Percentiles rank a stretch among this genome's conserved stretches.
These are phyloP conservation scores for Thinopyrum elongatum DNA, from an alignment of 176 grass and related monocot genomes.

Conservation along the genomic window DNA sequence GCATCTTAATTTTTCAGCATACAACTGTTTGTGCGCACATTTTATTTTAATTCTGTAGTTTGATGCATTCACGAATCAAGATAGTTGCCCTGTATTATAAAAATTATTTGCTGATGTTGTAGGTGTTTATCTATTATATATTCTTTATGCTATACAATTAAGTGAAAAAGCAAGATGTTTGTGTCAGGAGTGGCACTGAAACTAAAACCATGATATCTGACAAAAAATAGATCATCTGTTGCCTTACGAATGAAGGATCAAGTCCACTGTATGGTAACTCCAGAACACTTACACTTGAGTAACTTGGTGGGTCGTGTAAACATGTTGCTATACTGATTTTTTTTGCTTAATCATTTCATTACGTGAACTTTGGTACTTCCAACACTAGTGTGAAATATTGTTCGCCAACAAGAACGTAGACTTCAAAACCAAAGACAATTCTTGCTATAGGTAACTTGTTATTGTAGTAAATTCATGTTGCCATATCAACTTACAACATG, in stretches of 20 bases:
- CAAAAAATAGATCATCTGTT: constrained; percentile 33
- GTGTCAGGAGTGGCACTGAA: neutral
- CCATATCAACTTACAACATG: constrained; percentile 24
- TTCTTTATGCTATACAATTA: neutral
- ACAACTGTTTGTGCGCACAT: neutral
- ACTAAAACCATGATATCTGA: constrained; percentile 3
- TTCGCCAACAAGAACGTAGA: neutral
- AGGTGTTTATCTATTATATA: neutral
- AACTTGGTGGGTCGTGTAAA: neutral
- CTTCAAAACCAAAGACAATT: constrained; percentile 5
- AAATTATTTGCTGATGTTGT: neutral
- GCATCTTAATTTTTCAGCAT: neutral
- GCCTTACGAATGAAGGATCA: constrained; percentile 1
- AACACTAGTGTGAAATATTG: neutral
- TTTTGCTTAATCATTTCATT: constrained; percentile 14
- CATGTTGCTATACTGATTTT: neutral
- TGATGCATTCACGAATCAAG: neutral
- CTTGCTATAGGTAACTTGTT: neutral
- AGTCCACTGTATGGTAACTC: constrained; percentile 7
- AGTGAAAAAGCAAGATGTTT: neutral
- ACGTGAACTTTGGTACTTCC: neutral
- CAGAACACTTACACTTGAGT: neutral
- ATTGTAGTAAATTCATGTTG: constrained; percentile 15
- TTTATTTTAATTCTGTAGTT: neutral
- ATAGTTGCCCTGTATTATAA: neutral